A percentile compares a stretch with the other conserved stretches of the same genome.
Conservation (phyloP, 805 yeast genomes). For the Maudiozyma barnettii region DNA sequence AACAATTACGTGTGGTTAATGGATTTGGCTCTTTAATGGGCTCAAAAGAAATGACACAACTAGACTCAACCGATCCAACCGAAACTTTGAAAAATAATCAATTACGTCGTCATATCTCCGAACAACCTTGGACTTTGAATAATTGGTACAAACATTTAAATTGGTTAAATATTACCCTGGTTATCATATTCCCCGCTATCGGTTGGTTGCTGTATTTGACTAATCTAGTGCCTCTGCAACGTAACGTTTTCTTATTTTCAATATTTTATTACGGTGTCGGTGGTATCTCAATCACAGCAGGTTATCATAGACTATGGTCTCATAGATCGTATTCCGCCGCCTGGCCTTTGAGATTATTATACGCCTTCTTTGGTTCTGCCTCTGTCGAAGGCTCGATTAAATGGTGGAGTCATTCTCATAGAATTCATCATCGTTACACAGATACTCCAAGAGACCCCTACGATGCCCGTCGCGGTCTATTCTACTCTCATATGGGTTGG, state of each 20-base stretch:
- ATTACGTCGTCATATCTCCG: constrained; percentile 50
- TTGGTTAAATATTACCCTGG: constrained; percentile 66
- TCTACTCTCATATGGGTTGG: constrained; percentile 85
- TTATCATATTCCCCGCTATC: constrained; percentile 46
- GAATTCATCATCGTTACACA: constrained; percentile 80
- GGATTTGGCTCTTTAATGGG: constrained; percentile 80
- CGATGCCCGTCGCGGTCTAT: constrained; percentile 75
- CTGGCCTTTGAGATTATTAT: constrained; percentile 51
- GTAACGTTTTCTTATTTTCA: constrained; percentile 39
- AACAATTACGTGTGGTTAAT: constrained; percentile 62
- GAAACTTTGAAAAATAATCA: constrained; percentile 22
- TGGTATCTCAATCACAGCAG: constrained; percentile 75
- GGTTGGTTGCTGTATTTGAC: constrained; percentile 41
- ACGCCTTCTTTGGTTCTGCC: constrained; percentile 73
- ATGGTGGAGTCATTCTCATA: constrained; percentile 84
- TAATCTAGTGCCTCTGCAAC: constrained; percentile 37
- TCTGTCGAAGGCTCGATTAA: constrained; percentile 78
- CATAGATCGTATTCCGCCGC: constrained; percentile 64
- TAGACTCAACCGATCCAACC: constrained; percentile 23
- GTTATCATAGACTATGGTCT: constrained; percentile 73
- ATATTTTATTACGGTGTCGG: constrained; percentile 45
- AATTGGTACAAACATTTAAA: constrained; percentile 72
- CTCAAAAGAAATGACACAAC: constrained; percentile 55
- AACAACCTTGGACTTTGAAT: constrained; percentile 62
- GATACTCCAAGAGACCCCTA: constrained; percentile 79